A percentile compares a stretch with the other conserved stretches of the same genome.
Conservation (phyloP, 23 red algal species). For the Cyanidioschyzon merolae region DNA sequence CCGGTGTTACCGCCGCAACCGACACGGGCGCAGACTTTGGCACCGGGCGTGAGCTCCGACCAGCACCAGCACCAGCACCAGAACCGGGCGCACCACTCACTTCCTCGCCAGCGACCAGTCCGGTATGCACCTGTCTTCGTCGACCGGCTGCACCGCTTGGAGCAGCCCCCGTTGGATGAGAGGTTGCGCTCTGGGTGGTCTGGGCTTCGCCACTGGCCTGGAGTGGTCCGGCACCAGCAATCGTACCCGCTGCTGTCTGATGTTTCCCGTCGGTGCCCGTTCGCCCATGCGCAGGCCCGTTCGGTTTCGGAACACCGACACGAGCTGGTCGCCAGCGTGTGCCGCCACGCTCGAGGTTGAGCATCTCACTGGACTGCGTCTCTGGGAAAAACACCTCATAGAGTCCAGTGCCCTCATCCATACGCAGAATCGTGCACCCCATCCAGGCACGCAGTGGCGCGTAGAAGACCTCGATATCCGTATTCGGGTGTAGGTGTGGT, state of each 20-base stretch:
- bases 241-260: not conserved
- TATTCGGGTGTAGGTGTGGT: not conserved
- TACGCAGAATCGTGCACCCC: not conserved
- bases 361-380: not conserved
- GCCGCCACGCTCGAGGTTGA: conserved; percentile 1
- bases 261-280: not conserved
- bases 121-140: not conserved
- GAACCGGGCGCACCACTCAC: not conserved
- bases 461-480: conserved; percentile 12
- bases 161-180: not conserved
- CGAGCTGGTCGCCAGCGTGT: not conserved
- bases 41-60: not conserved
- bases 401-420: not conserved
- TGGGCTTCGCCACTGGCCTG: not conserved
- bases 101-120: not conserved
- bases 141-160: not conserved
- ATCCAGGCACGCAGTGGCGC: not conserved
- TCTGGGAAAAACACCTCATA: conserved; percentile 12
- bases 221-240: not conserved
- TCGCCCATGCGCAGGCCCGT: not conserved
- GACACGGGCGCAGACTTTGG: not conserved
- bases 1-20: not conserved
- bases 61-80: not conserved
- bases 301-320: not conserved
- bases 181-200: not conserved